Conservation (phyloP, 1,284 basidiomycete species). For the Rhizoctonia solani region DNA sequence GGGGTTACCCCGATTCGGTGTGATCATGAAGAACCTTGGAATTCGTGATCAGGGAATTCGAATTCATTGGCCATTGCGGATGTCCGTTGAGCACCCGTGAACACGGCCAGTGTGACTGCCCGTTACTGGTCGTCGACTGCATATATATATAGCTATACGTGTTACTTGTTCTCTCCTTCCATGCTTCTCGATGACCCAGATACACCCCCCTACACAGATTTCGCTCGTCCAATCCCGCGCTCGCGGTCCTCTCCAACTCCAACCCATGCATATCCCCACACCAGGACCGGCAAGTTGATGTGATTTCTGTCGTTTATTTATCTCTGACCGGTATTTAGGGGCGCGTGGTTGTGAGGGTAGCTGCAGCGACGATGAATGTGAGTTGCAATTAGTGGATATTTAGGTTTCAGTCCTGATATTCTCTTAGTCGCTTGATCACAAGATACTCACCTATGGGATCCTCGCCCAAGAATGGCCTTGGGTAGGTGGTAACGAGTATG, state of each 20-base stretch:
- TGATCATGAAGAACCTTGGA: too few relatives aligned
- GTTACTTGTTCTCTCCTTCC: too few relatives aligned
- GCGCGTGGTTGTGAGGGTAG: conserved; percentile 4
- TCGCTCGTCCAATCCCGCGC: conserved; percentile 4
- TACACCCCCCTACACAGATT: background rate
- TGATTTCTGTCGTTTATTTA: background rate
- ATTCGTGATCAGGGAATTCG: too few relatives aligned
- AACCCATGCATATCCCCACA: background rate
- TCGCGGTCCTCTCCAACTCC: conserved; percentile 4
- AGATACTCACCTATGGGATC: conserved; percentile 12
- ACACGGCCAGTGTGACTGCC: too few relatives aligned
- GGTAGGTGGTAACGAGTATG: conserved; percentile 20
- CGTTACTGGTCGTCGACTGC: too few relatives aligned
- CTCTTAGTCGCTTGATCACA: conserved; percentile 6
- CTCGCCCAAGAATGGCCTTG: conserved; percentile 15
- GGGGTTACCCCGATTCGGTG: too few relatives aligned
- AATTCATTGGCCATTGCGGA: too few relatives aligned
- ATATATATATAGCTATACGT: background rate
- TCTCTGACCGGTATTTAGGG: conserved; percentile 5
- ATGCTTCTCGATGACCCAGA: too few relatives aligned
- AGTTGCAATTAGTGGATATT: background rate
- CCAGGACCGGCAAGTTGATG: background rate
- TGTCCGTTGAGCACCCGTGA: too few relatives aligned
- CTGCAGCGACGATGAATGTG: conserved; percentile 14
- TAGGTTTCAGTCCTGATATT: background rate